phyloP scores from a whole-genome alignment of 2,329 filamentous ascomycete species.

The Bertia moriformis region DNA sequence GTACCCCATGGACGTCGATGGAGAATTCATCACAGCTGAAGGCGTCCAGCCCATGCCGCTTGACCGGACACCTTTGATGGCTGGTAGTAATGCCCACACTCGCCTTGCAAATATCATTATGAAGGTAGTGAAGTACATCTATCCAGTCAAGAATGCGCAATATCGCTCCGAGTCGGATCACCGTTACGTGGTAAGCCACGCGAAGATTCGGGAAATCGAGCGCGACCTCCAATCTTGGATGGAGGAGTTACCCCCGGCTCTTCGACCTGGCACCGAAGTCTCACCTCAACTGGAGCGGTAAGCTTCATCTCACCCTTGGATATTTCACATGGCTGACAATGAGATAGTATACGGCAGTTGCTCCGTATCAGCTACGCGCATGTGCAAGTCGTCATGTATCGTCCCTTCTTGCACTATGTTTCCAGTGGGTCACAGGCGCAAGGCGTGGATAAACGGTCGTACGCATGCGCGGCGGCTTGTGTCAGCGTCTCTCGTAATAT shows the following conservation, averaged over 20 bases:
- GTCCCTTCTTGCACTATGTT: slow-evolving; percentile 73
- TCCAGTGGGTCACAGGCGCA: slow-evolving; percentile 41
- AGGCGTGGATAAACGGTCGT: slow-evolving; percentile 60
- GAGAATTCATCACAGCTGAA: slow-evolving; percentile 49
- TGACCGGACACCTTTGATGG: slow-evolving; percentile 41
- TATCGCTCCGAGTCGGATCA: slow-evolving; percentile 26
- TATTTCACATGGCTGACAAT: slow-evolving; percentile 18
- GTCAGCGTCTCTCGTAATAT: slow-evolving; percentile 57
- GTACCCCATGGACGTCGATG: slow-evolving; percentile 49
- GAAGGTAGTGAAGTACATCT: slow-evolving; percentile 51
- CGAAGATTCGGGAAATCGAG: slow-evolving; percentile 50
- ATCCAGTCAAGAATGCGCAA: slow-evolving; percentile 43
- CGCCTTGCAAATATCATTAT: slow-evolving; percentile 47
- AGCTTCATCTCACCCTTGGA: slow-evolving; percentile 12
- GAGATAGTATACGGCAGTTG: slow-evolving; percentile 48
- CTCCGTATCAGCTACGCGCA: slow-evolving; percentile 70
- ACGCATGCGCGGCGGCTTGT: slow-evolving; percentile 53
- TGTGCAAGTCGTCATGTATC: slow-evolving; percentile 69
- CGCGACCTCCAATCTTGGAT: slow-evolving; percentile 48
- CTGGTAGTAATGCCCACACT: slow-evolving; percentile 53
- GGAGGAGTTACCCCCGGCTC: slow-evolving; percentile 54
- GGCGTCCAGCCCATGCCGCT: slow-evolving; percentile 38
- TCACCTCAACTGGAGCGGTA: slow-evolving; percentile 64
- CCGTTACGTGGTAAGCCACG: slow-evolving; percentile 46
- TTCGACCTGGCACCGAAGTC: slow-evolving; percentile 68